A percentile compares a stretch with the other conserved stretches of the same genome.
Conservation (phyloP, 1,284 basidiomycete species). For the Ganoderma boninense region DNA sequence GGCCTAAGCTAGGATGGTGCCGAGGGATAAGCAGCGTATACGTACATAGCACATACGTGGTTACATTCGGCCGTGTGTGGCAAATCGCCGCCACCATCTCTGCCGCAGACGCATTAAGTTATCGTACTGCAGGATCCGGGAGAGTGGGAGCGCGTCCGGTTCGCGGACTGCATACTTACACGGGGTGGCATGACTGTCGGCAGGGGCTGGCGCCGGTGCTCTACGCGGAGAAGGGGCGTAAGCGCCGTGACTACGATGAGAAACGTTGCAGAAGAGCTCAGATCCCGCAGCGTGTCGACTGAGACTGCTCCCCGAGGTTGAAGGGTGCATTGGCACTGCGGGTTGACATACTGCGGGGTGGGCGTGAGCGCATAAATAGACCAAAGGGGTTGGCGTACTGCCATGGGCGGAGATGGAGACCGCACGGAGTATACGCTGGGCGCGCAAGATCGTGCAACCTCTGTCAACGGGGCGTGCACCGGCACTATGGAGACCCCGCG, state of each 20-base stretch:
- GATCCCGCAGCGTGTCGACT: not conserved
- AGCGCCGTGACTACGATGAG: constrained; percentile 4
- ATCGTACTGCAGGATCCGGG: too few species aligned
- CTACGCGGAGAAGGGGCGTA: not conserved
- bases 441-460: not conserved
- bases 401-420: constrained; percentile 8
- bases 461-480: constrained; percentile 2
- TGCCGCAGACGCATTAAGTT: not conserved
- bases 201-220: not conserved
- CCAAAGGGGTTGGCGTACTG: not conserved
- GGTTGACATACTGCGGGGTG: not conserved
- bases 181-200: not conserved
- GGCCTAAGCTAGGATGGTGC: not conserved
- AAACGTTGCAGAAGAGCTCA: not conserved
- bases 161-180: not conserved
- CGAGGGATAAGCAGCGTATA: not conserved
- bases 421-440: not conserved
- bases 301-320: not conserved
- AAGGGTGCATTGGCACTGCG: not conserved
- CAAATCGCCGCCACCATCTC: not conserved
- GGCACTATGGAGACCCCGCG: constrained; percentile 5
- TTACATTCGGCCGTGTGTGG: constrained; percentile 2
- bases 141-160: not conserved
- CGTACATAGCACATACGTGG: not conserved
- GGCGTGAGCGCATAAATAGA: not conserved